phyloP scores from a whole-genome alignment of 73 alveolate genomes.

The Tetrahymena borealis region DNA sequence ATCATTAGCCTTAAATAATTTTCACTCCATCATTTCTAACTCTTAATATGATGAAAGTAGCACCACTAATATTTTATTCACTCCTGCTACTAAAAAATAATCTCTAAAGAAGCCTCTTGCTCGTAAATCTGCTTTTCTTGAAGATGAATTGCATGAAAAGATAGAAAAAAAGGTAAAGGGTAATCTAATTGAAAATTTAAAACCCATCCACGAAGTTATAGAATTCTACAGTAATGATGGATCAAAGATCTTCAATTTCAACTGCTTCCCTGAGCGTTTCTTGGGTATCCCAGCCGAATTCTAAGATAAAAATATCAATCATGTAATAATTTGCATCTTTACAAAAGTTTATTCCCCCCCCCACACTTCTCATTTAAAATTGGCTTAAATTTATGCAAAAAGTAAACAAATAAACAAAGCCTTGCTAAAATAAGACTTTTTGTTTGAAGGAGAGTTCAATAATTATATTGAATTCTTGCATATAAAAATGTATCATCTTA shows the following conservation, averaged over 20 bases:
- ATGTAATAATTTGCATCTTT: too few species aligned
- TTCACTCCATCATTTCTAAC: not conserved
- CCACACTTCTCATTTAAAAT: too few species aligned
- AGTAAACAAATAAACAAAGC: too few species aligned
- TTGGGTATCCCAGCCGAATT: not conserved
- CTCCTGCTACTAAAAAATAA: not conserved
- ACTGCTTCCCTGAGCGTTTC: not conserved
- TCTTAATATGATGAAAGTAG: not conserved
- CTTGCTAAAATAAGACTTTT: too few species aligned
- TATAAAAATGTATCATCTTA: too few species aligned
- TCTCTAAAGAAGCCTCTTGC: not conserved
- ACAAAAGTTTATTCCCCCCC: too few species aligned
- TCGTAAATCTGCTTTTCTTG: not conserved
- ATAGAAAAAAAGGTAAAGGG: not conserved
- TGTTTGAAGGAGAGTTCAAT: too few species aligned
- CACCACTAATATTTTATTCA: not conserved
- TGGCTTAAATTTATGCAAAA: too few species aligned
- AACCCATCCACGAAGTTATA: not conserved
- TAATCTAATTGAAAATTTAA: not conserved
- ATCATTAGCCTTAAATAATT: not conserved
- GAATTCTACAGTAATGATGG: not conserved
- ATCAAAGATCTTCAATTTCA: not conserved
- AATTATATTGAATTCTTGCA: too few species aligned
- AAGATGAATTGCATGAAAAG: not conserved
- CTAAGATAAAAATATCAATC: not conserved